Percentiles rank a stretch among this genome's conserved stretches.
These are phyloP conservation scores for Ramaria rubella DNA, from an alignment of 768 basidiomycete species.

Conservation along the genomic window DNA sequence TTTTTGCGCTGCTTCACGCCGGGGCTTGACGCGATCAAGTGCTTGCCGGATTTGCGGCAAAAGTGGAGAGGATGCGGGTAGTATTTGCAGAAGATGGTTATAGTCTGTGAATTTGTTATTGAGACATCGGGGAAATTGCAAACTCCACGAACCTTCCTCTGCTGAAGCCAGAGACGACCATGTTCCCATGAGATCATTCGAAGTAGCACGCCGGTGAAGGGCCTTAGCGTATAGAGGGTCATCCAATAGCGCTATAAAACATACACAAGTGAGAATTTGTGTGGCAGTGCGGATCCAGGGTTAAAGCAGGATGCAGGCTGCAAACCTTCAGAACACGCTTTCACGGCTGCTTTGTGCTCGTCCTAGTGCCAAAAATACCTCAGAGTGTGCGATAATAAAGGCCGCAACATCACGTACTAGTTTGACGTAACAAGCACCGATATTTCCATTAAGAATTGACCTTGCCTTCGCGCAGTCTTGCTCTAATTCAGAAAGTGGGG, in stretches of 20 bases:
- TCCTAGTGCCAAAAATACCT: slow-evolving; percentile 39
- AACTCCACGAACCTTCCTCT: slow-evolving; percentile 60
- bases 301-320: neutral
- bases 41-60: slow-evolving; percentile 40
- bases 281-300: neutral
- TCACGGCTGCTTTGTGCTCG: slow-evolving; percentile 72
- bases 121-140: neutral
- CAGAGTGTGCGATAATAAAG: neutral
- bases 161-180: slow-evolving; percentile 82
- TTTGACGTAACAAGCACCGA: slow-evolving; percentile 79
- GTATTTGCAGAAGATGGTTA: slow-evolving; percentile 55
- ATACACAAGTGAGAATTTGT: neutral
- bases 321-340: slow-evolving; percentile 72
- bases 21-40: slow-evolving; percentile 53
- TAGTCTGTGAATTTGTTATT: slow-evolving; percentile 52
- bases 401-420: slow-evolving; percentile 41
- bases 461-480: slow-evolving; percentile 49
- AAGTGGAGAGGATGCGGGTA: slow-evolving; percentile 51
- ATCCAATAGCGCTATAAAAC: slow-evolving; percentile 64
- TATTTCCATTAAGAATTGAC: slow-evolving; percentile 77
- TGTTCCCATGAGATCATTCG: slow-evolving; percentile 71
- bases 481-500: slow-evolving; percentile 32
- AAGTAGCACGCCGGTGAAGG: slow-evolving; percentile 78
- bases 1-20: slow-evolving; percentile 72
- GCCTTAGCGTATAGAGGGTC: slow-evolving; percentile 85